Evolutionary conservation across 768 basidiomycete genomes (phyloP).

Genomic region (Suillus clintonianus): DNA sequence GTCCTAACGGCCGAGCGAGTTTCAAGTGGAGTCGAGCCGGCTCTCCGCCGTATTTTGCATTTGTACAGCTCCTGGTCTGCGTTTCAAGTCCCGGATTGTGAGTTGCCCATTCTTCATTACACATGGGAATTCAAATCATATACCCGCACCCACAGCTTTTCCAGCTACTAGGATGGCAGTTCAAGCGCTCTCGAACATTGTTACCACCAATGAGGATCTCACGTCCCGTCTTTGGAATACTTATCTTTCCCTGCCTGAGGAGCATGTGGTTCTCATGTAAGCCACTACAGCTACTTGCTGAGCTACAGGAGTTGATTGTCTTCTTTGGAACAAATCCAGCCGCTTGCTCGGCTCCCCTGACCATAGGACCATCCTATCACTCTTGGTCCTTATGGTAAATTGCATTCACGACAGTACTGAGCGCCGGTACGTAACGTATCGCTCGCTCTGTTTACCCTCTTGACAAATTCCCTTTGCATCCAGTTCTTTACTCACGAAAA

Average conservation of each 20-base stretch:
- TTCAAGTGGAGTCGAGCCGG: conserved; percentile 68
- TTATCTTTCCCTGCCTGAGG: conserved; percentile 69
- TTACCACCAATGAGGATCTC: conserved; percentile 69
- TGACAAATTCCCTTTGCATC: conserved; percentile 6
- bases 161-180: conserved; percentile 64
- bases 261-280: conserved; percentile 76
- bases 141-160: conserved; percentile 46
- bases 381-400: conserved; percentile 73
- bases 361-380: conserved; percentile 55
- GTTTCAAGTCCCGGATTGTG: conserved; percentile 62
- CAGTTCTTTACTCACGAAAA: conserved; percentile 46
- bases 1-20: conserved; percentile 4
- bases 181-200: conserved; percentile 82
- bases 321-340: conserved; percentile 30
- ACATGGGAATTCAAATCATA: not conserved
- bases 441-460: conserved; percentile 1
- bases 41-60: conserved; percentile 66
- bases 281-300: conserved; percentile 23
- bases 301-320: conserved; percentile 2
- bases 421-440: conserved; percentile 50
- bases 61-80: conserved; percentile 77
- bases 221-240: conserved; percentile 61
- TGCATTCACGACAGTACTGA: conserved; percentile 58
- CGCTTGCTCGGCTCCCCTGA: conserved; percentile 69
- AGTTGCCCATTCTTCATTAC: conserved; percentile 19